Conservation (phyloP, 176 grass and related monocot species). For the Rhynchospora tenuis region DNA sequence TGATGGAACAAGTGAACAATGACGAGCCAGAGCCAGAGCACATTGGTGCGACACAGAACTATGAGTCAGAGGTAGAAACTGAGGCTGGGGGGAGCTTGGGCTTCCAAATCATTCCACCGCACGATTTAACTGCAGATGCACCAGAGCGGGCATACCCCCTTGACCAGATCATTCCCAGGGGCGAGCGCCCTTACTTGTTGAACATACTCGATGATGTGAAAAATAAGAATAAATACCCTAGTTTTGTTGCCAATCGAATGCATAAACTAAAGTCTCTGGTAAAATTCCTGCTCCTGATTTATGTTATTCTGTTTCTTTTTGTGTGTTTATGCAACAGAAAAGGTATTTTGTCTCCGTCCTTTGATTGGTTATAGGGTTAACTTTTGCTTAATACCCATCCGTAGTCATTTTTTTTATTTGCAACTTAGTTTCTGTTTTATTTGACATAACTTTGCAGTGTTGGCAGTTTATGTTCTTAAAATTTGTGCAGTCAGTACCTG, state of each 20-base stretch:
- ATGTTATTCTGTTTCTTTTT: conserved; percentile 26
- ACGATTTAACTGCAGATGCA: conserved; percentile 60
- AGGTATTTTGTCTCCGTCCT: not conserved
- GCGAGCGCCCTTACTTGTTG: conserved; percentile 48
- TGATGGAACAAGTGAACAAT: conserved; percentile 56
- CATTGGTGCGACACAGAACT: not conserved
- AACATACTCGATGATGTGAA: conserved; percentile 45
- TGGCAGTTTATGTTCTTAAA: not conserved
- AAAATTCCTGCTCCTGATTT: conserved; percentile 7
- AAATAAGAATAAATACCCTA: conserved; percentile 45
- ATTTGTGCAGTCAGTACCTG: not conserved
- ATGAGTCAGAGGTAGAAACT: conserved; percentile 4
- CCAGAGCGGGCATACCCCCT: conserved; percentile 63
- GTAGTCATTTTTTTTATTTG: too few relatives aligned
- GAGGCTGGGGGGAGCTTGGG: conserved; percentile 6
- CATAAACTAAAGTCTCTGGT: conserved; percentile 63
- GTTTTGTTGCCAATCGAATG: conserved; percentile 79
- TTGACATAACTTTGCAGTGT: not conserved
- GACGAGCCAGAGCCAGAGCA: not conserved
- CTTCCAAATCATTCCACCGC: conserved; percentile 73
- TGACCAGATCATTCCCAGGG: conserved; percentile 75
- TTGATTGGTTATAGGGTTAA: not conserved
- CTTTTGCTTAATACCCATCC: not conserved
- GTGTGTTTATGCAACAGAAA: not conserved
- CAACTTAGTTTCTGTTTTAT: not conserved